Percentiles rank a stretch among this genome's conserved stretches.
phyloP scores from a whole-genome alignment of 2,329 filamentous ascomycete genomes.

The Clarireedia monteithiana region DNA sequence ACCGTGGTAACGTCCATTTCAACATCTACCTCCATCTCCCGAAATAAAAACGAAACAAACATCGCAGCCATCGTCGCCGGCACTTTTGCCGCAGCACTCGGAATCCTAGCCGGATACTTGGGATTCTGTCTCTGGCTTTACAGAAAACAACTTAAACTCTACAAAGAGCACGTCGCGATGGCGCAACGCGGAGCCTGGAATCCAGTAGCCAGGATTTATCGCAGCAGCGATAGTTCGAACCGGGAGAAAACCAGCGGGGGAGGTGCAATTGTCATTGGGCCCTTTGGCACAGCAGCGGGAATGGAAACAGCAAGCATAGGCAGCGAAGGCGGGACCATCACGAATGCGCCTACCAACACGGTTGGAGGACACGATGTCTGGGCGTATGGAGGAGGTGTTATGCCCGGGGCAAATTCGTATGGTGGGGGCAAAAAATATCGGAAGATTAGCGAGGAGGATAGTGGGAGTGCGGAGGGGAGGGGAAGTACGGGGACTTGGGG shows the following conservation, averaged over 20 bases:
- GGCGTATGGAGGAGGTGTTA: conserved; percentile 18
- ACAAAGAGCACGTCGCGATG: conserved; percentile 61
- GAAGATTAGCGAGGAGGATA: conserved; percentile 26
- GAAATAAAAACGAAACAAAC: conserved; percentile 21
- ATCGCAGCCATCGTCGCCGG: conserved; percentile 40
- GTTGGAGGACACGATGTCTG: neutral
- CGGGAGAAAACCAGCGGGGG: neutral
- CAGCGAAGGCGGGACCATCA: neutral
- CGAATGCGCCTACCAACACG: neutral
- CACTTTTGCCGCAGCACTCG: conserved; percentile 57
- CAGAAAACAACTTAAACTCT: conserved; percentile 60
- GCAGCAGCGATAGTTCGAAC: neutral
- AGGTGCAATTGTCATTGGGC: neutral
- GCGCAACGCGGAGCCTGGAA: conserved; percentile 48
- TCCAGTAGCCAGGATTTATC: neutral
- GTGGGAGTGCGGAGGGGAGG: conserved; percentile 9
- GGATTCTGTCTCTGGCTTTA: conserved; percentile 69
- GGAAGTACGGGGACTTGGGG: conserved; percentile 27
- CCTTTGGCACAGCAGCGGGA: neutral
- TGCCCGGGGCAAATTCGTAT: conserved; percentile 14
- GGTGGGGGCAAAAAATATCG: conserved; percentile 8
- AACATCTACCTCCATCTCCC: conserved; percentile 20
- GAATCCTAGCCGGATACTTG: conserved; percentile 54
- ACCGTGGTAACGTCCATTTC: conserved; percentile 38
- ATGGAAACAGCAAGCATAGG: neutral